phyloP scores from a whole-genome alignment of 192 early-diverging fungal species.

The Entomortierella lignicola region DNA sequence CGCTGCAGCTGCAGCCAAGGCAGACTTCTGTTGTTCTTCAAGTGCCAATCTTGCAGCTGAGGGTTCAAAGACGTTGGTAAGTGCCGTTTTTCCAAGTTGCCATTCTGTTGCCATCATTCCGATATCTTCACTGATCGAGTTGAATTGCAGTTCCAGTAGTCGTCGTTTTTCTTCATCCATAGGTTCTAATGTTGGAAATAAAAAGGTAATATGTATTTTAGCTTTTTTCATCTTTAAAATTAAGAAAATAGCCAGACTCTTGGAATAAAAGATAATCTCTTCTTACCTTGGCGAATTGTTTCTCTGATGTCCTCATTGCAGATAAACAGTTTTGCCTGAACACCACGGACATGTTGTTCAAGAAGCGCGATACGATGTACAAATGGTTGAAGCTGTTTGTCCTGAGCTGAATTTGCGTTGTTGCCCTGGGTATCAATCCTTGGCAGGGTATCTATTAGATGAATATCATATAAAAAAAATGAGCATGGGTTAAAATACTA shows the following conservation, averaged over 20 bases:
- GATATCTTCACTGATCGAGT: conserved; percentile 61
- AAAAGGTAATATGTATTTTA: conserved; percentile 2
- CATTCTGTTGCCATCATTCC: conserved; percentile 63
- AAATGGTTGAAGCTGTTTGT: conserved; percentile 55
- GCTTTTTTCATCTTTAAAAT: too few species aligned
- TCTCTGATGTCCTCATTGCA: conserved; percentile 65
- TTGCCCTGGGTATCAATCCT: conserved; percentile 39
- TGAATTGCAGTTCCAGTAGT: conserved; percentile 55
- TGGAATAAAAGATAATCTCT: not conserved
- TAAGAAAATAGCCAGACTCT: too few species aligned
- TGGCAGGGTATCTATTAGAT: conserved; percentile 47
- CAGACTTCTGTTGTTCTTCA: not conserved
- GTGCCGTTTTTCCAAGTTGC: conserved; percentile 60
- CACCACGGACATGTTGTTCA: conserved; percentile 64
- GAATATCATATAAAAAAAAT: not conserved
- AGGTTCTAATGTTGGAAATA: conserved; percentile 9
- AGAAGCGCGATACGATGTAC: conserved; percentile 57
- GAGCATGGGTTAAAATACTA: not conserved
- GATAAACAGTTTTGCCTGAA: conserved; percentile 68
- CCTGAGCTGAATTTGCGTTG: conserved; percentile 25
- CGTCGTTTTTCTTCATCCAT: conserved; percentile 30
- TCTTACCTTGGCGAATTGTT: conserved; percentile 40
- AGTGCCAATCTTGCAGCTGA: not conserved
- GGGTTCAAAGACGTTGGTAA: conserved; percentile 54
- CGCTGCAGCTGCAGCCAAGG: too few species aligned